Base-by-base conservation (phyloP, 208 protist species). In the Leishmania amazonensis region DNA sequence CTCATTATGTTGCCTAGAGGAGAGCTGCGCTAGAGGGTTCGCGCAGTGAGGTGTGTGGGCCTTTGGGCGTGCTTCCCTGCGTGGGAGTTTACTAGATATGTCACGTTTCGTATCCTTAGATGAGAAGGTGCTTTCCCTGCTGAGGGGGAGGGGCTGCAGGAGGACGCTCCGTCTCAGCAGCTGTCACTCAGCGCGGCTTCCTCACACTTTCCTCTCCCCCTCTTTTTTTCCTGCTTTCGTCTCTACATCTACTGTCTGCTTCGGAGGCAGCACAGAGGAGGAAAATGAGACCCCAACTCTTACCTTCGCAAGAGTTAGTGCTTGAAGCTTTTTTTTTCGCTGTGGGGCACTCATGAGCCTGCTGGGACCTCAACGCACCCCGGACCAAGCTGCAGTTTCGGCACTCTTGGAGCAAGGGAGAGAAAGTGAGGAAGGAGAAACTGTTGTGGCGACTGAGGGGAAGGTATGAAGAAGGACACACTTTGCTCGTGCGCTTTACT, bases 81-180 rank as follows among this genome's bases (percentile, higher is more conserved):
- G 6, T 47, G 13, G 53, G 7, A 17, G n/a, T 76, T 28, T 17
- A 76, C 60, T n/a, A 38, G 45, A 17, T 54, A 13, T 15, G 35
- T 74, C 47, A n/a, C 38, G 54, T 54, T 38, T 24, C 65, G 19
- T 54, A 13, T 35, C 45, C 45, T 72, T 74, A n/a, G 42, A 74
- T 53, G 40, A 53, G 70, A 54, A 28, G 42, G 42, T 74, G 42
- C n/a, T 74, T 28, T 74, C 15, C 24, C 45, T 28, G n/a, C 21
- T 74, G 47, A 31, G 45, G 70, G 54, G 70, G 45, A 53, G 40
- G 70, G 70, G 24, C 31, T 74, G 70, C 70, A 53, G 49, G 40
- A 31, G 42, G 45, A 54, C 28, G 45, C 70, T 53, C 28, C 24
- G 70, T 38, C 24, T 54, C 45, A 54, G 38, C 28, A 35, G 24